A percentile compares a stretch with the other conserved stretches of the same genome.
Conservation (phyloP, 805 yeast genomes). For the Candida suzukii region DNA sequence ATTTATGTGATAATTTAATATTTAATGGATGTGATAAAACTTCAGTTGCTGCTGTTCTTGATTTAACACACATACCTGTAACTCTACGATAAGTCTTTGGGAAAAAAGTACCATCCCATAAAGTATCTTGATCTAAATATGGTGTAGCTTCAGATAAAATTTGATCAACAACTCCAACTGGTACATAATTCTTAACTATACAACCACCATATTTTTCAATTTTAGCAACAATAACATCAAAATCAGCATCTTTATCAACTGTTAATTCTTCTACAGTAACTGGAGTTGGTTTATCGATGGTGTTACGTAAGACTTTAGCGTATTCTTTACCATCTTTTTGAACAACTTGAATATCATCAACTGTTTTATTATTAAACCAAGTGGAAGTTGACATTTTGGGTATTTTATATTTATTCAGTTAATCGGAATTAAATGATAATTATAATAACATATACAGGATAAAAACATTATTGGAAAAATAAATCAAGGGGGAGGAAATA, state of each 20-base stretch:
- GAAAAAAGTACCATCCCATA: constrained; percentile 16
- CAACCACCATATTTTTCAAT: constrained; percentile 17
- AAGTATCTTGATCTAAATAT: constrained; percentile 11
- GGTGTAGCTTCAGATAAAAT: constrained; percentile 14
- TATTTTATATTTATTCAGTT: no score
- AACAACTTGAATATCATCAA: background rate
- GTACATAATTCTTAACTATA: constrained; percentile 11
- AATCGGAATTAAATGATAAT: no score
- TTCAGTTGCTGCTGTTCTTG: constrained; percentile 8
- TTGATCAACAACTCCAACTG: constrained; percentile 4
- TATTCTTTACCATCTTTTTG: background rate
- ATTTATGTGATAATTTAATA: constrained; percentile 7
- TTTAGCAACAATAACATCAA: constrained; percentile 7
- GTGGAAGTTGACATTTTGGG: no score
- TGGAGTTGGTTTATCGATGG: background rate
- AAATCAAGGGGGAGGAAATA: no score
- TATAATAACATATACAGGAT: no score
- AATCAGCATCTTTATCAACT: background rate
- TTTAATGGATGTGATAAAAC: constrained; percentile 10
- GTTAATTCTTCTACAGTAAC: constrained; percentile 2
- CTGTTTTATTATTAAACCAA: background rate
- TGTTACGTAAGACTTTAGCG: constrained; percentile 1
- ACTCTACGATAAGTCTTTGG: constrained; percentile 15
- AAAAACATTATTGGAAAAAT: no score
- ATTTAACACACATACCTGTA: constrained; percentile 12